Percentiles rank a stretch among this genome's conserved stretches.
These are phyloP conservation scores for Choiromyces venosus DNA, from an alignment of 495 filamentous ascomycete species.

Conservation along the genomic window DNA sequence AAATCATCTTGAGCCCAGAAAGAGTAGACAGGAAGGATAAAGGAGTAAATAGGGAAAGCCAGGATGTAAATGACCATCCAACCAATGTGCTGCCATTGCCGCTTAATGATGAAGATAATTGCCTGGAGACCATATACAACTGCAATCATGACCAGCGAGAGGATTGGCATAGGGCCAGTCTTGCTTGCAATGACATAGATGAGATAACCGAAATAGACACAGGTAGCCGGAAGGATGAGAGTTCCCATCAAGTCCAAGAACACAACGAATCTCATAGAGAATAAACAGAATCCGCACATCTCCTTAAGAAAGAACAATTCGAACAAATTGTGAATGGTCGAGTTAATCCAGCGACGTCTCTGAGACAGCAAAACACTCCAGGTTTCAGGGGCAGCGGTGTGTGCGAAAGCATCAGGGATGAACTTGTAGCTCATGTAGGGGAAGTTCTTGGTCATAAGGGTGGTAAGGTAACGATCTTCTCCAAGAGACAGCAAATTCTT, in stretches of 20 bases:
- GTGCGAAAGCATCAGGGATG: constrained; percentile 82
- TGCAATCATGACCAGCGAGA: constrained; percentile 82
- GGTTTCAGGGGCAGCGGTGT: constrained; percentile 85
- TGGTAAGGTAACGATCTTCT: constrained; percentile 96
- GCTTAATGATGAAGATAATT: constrained; percentile 88
- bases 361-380: constrained; percentile 93
- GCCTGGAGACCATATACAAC: constrained; percentile 93
- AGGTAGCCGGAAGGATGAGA: constrained; percentile 85
- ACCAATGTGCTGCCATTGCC: constrained; percentile 95
- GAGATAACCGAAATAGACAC: constrained; percentile 81
- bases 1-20: constrained; percentile 99
- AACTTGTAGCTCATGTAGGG: constrained; percentile 94
- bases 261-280: constrained; percentile 97
- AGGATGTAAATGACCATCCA: constrained; percentile 99
- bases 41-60: constrained; percentile 89
- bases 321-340: constrained; percentile 88
- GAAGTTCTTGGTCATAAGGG: constrained; percentile 96
- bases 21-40: constrained; percentile 87
- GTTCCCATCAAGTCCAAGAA: constrained; percentile 93
- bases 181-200: constrained; percentile 70
- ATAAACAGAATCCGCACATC: constrained; percentile 97
- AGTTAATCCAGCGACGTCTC: constrained; percentile 97
- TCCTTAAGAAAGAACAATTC: constrained; percentile 83
- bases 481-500: constrained; percentile 94
- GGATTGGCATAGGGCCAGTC: constrained; percentile 71